Conservation (phyloP, 306 rosid species). For the Pyrus bretschneideri region DNA sequence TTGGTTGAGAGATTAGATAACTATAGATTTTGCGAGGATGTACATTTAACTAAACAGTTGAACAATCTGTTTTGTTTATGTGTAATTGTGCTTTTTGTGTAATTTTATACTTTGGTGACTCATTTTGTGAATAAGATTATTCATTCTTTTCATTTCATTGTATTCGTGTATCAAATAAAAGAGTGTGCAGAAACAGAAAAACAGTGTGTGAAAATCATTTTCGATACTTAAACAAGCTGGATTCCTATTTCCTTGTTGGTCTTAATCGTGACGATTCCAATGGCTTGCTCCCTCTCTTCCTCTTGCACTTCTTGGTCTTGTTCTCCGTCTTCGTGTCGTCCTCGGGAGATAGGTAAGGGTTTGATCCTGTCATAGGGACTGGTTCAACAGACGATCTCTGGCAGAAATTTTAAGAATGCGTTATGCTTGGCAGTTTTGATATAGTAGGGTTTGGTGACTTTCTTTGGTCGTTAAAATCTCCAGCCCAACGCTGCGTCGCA, state of each 20-base stretch:
- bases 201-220: too few relatives aligned
- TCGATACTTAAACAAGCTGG: neutral
- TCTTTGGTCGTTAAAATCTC: neutral
- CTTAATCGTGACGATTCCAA: neutral
- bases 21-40: neutral
- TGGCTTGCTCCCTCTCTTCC: slow-evolving; percentile 41
- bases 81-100: too few relatives aligned
- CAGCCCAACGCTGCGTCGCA: neutral
- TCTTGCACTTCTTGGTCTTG: slow-evolving; percentile 40
- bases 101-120: neutral
- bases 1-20: neutral
- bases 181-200: too few relatives aligned
- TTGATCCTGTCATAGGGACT: slow-evolving; percentile 32
- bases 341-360: slow-evolving; percentile 2
- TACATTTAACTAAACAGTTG: neutral
- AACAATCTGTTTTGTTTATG: neutral
- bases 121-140: too few relatives aligned
- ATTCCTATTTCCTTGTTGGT: neutral
- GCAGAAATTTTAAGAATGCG: neutral
- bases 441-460: neutral
- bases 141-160: neutral
- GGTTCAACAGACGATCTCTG: neutral
- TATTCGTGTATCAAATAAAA: neutral
- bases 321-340: slow-evolving; percentile 2
- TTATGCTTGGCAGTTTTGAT: too few relatives aligned